Evolutionary conservation across 2,329 filamentous ascomycete species (phyloP).

Genomic region (Fusarium tanahbumbuense): DNA sequence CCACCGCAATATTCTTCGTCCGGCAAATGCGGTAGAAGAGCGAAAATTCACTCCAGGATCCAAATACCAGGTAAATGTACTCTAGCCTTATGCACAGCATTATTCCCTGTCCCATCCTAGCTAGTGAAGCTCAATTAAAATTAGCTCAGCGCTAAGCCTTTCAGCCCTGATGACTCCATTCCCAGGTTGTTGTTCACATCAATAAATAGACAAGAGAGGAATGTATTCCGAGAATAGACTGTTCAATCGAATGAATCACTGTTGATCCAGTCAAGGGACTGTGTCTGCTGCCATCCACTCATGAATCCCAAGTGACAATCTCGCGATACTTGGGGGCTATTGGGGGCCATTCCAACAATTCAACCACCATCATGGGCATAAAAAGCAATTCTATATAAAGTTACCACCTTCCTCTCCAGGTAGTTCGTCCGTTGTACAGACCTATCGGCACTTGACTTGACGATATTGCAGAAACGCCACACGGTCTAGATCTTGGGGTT

Average conservation of each 20-base stretch:
- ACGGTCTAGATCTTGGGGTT: background rate
- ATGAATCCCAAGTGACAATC: background rate
- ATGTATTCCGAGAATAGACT: background rate
- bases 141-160: background rate
- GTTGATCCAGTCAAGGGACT: accelerated
- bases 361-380: accelerated
- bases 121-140: background rate
- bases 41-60: background rate
- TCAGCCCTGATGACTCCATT: background rate
- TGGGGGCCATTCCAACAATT: background rate
- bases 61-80: background rate
- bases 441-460: background rate
- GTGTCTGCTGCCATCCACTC: background rate
- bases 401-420: background rate
- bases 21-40: too few species aligned
- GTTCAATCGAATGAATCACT: too few species aligned
- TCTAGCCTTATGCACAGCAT: background rate
- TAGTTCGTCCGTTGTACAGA: background rate
- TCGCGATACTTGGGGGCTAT: background rate
- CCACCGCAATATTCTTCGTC: too few species aligned
- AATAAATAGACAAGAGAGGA: accelerated
- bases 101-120: background rate
- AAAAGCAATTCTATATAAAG: background rate
- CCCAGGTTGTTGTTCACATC: accelerated
- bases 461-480: background rate